Conservation (phyloP, 2,329 filamentous ascomycete genomes). For the Sporothrix brasiliensis region DNA sequence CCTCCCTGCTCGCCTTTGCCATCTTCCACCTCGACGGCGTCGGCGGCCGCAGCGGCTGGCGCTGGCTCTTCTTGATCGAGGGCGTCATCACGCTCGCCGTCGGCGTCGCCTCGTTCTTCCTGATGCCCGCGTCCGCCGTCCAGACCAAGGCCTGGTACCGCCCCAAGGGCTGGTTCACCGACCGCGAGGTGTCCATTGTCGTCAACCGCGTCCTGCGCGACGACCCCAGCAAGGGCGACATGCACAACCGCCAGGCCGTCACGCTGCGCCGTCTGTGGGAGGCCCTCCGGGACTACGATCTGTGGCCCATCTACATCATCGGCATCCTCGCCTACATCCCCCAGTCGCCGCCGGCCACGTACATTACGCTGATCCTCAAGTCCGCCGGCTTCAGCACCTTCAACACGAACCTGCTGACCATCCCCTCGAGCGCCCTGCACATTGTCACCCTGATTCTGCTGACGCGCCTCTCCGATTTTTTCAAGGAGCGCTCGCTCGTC, state of each 20-base stretch:
- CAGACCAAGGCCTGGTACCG: slow-evolving; percentile 50
- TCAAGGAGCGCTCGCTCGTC: slow-evolving; percentile 51
- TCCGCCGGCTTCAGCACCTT: slow-evolving; percentile 34
- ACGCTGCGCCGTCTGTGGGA: slow-evolving; percentile 44
- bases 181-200: slow-evolving; percentile 59
- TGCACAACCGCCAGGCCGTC: slow-evolving; percentile 61
- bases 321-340: slow-evolving; percentile 33
- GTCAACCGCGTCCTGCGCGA: slow-evolving; percentile 61
- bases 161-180: slow-evolving; percentile 58
- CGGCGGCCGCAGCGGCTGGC: slow-evolving; percentile 45
- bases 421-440: slow-evolving; percentile 47
- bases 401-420: slow-evolving; percentile 35
- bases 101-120: slow-evolving; percentile 52
- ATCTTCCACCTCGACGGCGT: slow-evolving; percentile 43
- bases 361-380: slow-evolving; percentile 34
- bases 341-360: slow-evolving; percentile 24
- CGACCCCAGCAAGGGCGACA: slow-evolving; percentile 60
- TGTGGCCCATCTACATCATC: slow-evolving; percentile 35
- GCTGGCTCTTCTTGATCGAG: slow-evolving; percentile 59
- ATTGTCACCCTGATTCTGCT: slow-evolving; percentile 55
- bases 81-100: slow-evolving; percentile 49
- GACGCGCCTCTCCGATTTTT: slow-evolving; percentile 54
- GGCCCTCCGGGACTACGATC: slow-evolving; percentile 33
- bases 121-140: slow-evolving; percentile 50
- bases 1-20: slow-evolving; percentile 44